A percentile compares a stretch with the other conserved stretches of the same genome.
Conservation (phyloP, 78 protist genomes). For the Polysphondylium violaceum region DNA sequence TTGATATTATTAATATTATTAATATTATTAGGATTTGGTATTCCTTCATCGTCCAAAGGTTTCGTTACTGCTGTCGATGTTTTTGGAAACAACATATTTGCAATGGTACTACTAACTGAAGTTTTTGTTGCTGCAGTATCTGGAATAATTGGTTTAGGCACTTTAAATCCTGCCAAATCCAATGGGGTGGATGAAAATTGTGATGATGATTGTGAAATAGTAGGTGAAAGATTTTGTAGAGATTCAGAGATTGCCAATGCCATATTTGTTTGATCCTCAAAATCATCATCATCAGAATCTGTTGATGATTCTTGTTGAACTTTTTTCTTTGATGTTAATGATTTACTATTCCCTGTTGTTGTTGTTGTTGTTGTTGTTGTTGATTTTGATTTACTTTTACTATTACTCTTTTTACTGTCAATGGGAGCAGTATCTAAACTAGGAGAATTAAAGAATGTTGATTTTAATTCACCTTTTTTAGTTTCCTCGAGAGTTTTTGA, state of each 20-base stretch:
- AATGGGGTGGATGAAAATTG: slow-evolving; percentile 49
- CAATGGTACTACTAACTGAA: not conserved
- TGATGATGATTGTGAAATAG: not conserved
- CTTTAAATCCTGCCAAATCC: slow-evolving; percentile 68
- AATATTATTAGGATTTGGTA: not conserved
- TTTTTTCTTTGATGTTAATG: not conserved
- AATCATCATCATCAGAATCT: not conserved
- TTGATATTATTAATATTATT: not conserved
- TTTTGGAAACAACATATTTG: slow-evolving; percentile 39
- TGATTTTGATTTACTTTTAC: not conserved
- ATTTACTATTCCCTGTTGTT: slow-evolving; percentile 2
- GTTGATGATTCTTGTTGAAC: not conserved
- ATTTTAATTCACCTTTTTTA: too few relatives aligned
- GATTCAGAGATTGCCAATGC: slow-evolving; percentile 51
- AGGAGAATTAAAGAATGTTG: too few relatives aligned
- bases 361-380: not conserved
- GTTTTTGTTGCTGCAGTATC: not conserved
- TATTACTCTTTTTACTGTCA: not conserved
- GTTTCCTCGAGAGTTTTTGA: too few relatives aligned
- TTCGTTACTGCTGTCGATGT: not conserved
- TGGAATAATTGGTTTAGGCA: not conserved
- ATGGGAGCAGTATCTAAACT: too few relatives aligned
- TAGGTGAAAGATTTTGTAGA: not conserved
- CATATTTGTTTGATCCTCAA: slow-evolving; percentile 9
- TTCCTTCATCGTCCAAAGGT: not conserved